Evolutionary conservation across 495 filamentous ascomycete species (phyloP).

Genomic region (Cercophora samala): DNA sequence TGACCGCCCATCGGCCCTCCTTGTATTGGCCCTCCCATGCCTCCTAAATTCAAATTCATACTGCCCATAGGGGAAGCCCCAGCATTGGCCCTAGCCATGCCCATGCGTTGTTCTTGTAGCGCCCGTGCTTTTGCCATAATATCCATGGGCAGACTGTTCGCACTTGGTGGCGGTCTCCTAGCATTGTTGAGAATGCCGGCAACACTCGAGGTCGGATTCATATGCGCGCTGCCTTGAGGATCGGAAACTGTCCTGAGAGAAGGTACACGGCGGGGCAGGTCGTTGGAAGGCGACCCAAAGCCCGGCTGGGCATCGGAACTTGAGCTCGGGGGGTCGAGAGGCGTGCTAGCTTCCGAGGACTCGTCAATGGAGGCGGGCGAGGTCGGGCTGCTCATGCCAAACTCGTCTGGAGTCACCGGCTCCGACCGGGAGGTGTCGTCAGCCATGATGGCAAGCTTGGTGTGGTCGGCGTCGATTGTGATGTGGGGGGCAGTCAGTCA

Average conservation of each 20-base stretch:
- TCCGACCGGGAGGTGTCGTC: conserved; percentile 30
- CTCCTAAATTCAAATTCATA: conserved; percentile 15
- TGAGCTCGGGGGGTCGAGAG: conserved; percentile 42
- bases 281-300: conserved; percentile 19
- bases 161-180: conserved; percentile 36
- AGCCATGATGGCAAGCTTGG: conserved; percentile 30
- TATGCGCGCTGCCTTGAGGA: conserved; percentile 46
- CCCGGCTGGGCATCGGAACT: conserved; percentile 28
- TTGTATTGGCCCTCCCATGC: conserved; percentile 13
- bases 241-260: conserved; percentile 57
- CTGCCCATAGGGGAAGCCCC: conserved; percentile 8
- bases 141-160: conserved; percentile 65
- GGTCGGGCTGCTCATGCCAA: conserved; percentile 34
- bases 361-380: conserved; percentile 42
- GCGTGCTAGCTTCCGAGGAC: conserved; percentile 47
- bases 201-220: conserved; percentile 74
- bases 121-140: conserved; percentile 78
- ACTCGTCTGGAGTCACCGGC: conserved; percentile 43
- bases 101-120: conserved; percentile 37
- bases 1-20: conserved; percentile 1
- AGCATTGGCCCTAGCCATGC: conserved; percentile 18
- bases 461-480: neutral
- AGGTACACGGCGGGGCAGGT: conserved; percentile 46
- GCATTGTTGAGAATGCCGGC: conserved; percentile 73
- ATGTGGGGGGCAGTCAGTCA: neutral